Percentiles rank a stretch among this genome's conserved stretches.
phyloP scores from a whole-genome alignment of 2,329 filamentous ascomycete genomes.

The Triangularia setosa region DNA sequence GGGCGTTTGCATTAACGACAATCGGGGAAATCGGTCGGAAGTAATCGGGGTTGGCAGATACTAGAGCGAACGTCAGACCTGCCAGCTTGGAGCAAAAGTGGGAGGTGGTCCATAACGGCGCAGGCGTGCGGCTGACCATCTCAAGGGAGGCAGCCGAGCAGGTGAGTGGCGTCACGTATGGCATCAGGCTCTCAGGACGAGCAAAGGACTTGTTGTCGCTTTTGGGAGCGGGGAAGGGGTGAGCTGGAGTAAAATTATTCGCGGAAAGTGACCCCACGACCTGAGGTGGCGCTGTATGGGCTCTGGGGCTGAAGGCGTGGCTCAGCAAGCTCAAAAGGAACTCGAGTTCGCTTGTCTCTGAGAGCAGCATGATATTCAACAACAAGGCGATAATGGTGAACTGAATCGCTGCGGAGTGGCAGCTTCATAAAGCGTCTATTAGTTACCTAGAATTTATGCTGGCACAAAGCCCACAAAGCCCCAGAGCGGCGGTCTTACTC shows the following conservation, averaged over 20 bases:
- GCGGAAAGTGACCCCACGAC: too few relatives aligned
- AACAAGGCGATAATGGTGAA: too few relatives aligned
- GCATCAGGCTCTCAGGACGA: neutral
- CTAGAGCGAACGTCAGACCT: constrained; percentile 6
- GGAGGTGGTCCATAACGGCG: neutral
- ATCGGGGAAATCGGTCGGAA: constrained; percentile 11
- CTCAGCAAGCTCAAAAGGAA: too few relatives aligned
- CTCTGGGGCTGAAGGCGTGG: too few relatives aligned
- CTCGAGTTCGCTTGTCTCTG: too few relatives aligned
- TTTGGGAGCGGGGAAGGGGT: neutral
- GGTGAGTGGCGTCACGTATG: neutral
- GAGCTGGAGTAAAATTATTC: neutral
- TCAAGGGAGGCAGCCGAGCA: neutral
- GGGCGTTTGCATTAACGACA: constrained; percentile 9
- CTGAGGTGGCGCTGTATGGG: too few relatives aligned
- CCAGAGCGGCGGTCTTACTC: too few relatives aligned
- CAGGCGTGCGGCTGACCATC: neutral
- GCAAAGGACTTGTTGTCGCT: neutral
- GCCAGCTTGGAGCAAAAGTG: neutral
- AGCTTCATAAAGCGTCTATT: too few relatives aligned
- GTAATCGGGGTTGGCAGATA: constrained; percentile 6
- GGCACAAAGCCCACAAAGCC: too few relatives aligned
- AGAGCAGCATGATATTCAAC: too few relatives aligned
- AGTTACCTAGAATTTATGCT: too few relatives aligned
- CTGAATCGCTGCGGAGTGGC: too few relatives aligned